phyloP scores from a whole-genome alignment of 306 rosid species.

The Chamaecrista fasciculata region DNA sequence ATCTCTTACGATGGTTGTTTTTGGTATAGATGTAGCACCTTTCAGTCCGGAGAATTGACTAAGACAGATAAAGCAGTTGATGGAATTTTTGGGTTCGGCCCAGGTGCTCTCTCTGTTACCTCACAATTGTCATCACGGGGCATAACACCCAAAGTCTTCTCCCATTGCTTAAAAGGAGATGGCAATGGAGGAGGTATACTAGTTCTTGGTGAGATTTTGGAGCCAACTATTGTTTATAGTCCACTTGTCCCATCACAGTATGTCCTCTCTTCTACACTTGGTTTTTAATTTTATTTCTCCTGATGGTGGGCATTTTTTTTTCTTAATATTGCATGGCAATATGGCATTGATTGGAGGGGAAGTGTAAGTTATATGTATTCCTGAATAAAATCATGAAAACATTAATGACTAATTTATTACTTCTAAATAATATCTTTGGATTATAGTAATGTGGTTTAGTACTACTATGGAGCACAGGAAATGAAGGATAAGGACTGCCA shows the following conservation, averaged over 20 bases:
- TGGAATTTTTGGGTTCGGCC: slow-evolving; percentile 97
- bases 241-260: slow-evolving; percentile 97
- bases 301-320: neutral
- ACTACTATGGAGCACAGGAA: slow-evolving; percentile 5
- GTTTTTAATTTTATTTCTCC: slow-evolving; percentile 18
- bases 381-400: slow-evolving; percentile 1
- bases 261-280: slow-evolving; percentile 47
- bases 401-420: neutral
- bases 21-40: slow-evolving; percentile 81
- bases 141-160: slow-evolving; percentile 82
- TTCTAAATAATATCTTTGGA: slow-evolving; percentile 12
- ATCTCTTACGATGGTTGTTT: slow-evolving; percentile 31
- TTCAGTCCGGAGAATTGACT: slow-evolving; percentile 77
- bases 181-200: slow-evolving; percentile 90
- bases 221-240: slow-evolving; percentile 86
- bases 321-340: neutral
- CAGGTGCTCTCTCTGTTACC: slow-evolving; percentile 74
- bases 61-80: slow-evolving; percentile 88
- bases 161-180: slow-evolving; percentile 92
- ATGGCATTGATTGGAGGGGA: slow-evolving; percentile 1
- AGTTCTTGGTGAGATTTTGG: slow-evolving; percentile 98
- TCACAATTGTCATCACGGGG: slow-evolving; percentile 85
- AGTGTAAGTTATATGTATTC: neutral
- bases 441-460: neutral
- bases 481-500: slow-evolving; percentile 6